Evolutionary conservation across 176 grass and related monocot species (phyloP).

Genomic region (Triticum timopheevii): DNA sequence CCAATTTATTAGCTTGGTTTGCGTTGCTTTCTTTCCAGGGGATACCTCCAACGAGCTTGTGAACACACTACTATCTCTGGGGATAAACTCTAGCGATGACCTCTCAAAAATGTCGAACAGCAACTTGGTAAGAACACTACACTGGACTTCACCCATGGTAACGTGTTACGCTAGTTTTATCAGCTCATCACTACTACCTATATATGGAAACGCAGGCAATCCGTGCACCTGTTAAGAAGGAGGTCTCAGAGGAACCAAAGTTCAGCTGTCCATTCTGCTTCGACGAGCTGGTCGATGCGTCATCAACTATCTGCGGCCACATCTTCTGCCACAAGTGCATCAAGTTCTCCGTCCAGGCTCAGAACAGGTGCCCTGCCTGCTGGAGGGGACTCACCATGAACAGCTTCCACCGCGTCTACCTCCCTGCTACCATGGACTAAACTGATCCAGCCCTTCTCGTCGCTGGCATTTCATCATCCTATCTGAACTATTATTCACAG

Average conservation of each 20-base stretch:
- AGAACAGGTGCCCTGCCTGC: constrained; percentile 80
- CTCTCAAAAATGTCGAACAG: not conserved
- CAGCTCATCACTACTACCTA: not conserved
- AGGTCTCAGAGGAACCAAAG: constrained; percentile 36
- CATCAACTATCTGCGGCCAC: constrained; percentile 84
- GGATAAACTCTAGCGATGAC: not conserved
- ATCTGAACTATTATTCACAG: not conserved
- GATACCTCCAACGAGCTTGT: not conserved
- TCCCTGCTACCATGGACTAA: constrained; percentile 35
- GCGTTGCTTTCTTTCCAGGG: not conserved
- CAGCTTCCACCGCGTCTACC: constrained; percentile 70
- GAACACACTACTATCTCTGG: not conserved
- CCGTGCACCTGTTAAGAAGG: constrained; percentile 32
- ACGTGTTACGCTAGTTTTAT: not conserved
- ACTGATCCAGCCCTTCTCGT: not conserved
- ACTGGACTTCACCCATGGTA: not conserved
- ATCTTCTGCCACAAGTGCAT: constrained; percentile 89
- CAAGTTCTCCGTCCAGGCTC: constrained; percentile 35
- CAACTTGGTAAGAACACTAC: not conserved
- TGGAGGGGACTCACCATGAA: constrained; percentile 39
- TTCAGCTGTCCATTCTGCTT: constrained; percentile 74
- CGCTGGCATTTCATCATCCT: not conserved
- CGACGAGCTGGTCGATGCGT: constrained; percentile 45
- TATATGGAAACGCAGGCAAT: not conserved
- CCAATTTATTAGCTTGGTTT: not conserved